Evolutionary conservation across 2,329 filamentous ascomycete species (phyloP).

Genomic region (Alternaria triticina): DNA sequence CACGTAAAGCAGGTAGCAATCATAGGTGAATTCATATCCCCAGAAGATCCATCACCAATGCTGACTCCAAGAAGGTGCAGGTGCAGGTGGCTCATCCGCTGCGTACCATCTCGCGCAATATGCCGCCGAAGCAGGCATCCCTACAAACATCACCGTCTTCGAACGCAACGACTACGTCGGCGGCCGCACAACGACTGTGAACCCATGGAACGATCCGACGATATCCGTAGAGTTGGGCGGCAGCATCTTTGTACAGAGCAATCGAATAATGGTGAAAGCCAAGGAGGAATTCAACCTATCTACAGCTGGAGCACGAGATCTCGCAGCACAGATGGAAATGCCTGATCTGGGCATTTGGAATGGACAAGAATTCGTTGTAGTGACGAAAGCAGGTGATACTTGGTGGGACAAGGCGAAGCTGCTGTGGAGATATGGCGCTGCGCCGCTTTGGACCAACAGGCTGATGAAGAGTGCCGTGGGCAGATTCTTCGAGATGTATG

Average conservation of each 20-base stretch:
- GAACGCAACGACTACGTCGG: conserved; percentile 80
- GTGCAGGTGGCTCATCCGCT: conserved; percentile 83
- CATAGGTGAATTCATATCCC: conserved; percentile 36
- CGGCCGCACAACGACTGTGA: conserved; percentile 84
- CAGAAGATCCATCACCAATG: not conserved
- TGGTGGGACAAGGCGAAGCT: conserved; percentile 86
- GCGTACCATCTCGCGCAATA: conserved; percentile 82
- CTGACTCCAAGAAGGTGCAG: conserved; percentile 69
- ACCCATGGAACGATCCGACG: conserved; percentile 71
- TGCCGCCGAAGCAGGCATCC: conserved; percentile 64
- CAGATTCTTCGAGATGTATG: conserved; percentile 81
- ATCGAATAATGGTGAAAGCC: conserved; percentile 80
- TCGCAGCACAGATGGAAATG: conserved; percentile 36
- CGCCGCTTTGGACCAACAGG: conserved; percentile 74
- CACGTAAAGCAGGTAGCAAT: conserved; percentile 45
- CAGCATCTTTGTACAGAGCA: conserved; percentile 87
- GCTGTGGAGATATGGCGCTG: conserved; percentile 83
- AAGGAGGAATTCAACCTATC: conserved; percentile 73
- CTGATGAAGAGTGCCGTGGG: conserved; percentile 74
- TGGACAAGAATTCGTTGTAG: conserved; percentile 74
- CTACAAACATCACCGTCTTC: conserved; percentile 83
- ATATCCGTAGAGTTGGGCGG: conserved; percentile 85
- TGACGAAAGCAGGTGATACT: conserved; percentile 63
- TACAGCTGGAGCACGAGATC: conserved; percentile 43
- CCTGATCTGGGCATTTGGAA: conserved; percentile 81